Evolutionary conservation across 257 asterid genomes (phyloP), one percentile per base, ranked within the genome.

Genomic region (Salvia miltiorrhiza): DNA sequence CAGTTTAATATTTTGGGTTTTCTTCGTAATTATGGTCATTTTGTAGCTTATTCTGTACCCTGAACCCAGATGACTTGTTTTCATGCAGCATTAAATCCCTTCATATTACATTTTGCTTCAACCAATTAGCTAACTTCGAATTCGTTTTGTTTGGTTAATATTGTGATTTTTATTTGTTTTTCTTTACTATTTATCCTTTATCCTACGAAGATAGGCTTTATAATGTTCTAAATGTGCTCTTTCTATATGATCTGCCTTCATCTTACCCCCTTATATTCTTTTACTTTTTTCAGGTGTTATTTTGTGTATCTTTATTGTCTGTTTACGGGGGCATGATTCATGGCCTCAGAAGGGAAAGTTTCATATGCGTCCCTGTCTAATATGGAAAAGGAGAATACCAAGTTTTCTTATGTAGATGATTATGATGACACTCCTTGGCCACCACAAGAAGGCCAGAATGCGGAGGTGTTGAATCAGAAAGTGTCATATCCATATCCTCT

Each of bases 401-500:
- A 79, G 66, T 84, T 74, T 40, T 54, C 77, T 1, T 81, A 67
- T 58, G 64, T 66, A 5, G 89, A 84, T 63, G 86, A 84, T 67
- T 79, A 79, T 63, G 86, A 84, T 39, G 84, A 79, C 54, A 16
- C 75, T 60, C 68, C 75, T 16, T 81, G 85, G 86, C 33, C 74
- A 64, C 67, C 24, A 4, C 79, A 74, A 53, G 82, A 84, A 65
- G 59, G 52, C 73, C 71, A 72, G 52, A 19, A 67, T 24, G 57
- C 70, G 0, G 83, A 65, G 23, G 52, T 16, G 33, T 43, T 63
- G 63, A 82, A 73, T 41, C 63, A 73, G 40, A 86, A 81, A 41
- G 63, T 81, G 67, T 77, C 83, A 5, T 89, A 87, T 68, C 90
- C 88, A 20, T 71, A 70, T 72, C 85, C 86, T 8, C 19, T 75